Conservation (phyloP, 768 basidiomycete species). For the Porpolomopsis calyptriformis region DNA sequence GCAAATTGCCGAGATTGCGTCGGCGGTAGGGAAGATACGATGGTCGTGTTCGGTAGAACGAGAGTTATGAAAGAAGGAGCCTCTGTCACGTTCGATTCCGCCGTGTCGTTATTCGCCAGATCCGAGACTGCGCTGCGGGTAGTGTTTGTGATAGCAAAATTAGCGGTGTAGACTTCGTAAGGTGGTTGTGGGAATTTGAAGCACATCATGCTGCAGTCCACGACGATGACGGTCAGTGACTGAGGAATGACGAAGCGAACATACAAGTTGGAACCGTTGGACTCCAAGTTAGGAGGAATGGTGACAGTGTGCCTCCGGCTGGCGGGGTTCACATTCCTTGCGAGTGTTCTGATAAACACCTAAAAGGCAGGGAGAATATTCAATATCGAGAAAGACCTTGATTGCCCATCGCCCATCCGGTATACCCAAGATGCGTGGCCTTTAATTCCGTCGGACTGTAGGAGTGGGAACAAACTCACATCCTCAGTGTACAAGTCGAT, state of each 20-base stretch:
- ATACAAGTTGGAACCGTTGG: conserved; percentile 22
- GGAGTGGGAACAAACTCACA: conserved; percentile 31
- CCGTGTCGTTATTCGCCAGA: conserved; percentile 11
- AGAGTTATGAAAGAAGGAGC: conserved; percentile 10
- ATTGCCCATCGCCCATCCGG: too few species aligned
- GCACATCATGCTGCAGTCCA: conserved; percentile 21
- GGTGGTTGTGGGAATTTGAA: conserved; percentile 23
- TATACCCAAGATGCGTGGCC: too few species aligned
- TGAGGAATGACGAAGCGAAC: conserved; percentile 4
- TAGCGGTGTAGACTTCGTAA: conserved; percentile 36
- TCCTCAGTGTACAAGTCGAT: conserved; percentile 38
- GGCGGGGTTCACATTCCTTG: conserved; percentile 30
- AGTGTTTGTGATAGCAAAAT: conserved; percentile 32
- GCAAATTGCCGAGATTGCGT: conserved; percentile 4
- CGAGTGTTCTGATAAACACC: conserved; percentile 35
- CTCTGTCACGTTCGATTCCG: conserved; percentile 4
- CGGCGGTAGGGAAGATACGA: background rate
- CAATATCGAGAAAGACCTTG: too few species aligned
- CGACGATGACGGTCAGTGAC: background rate
- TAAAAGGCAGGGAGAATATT: conserved; percentile 12
- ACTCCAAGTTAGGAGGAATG: conserved; percentile 23
- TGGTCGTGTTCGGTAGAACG: conserved; percentile 11
- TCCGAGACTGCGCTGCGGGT: conserved; percentile 13
- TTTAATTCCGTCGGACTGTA: too few species aligned
- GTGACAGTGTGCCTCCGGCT: conserved; percentile 19